Evolutionary conservation across 2,329 filamentous ascomycete species (phyloP).

Genomic region (Colletotrichum sp.): DNA sequence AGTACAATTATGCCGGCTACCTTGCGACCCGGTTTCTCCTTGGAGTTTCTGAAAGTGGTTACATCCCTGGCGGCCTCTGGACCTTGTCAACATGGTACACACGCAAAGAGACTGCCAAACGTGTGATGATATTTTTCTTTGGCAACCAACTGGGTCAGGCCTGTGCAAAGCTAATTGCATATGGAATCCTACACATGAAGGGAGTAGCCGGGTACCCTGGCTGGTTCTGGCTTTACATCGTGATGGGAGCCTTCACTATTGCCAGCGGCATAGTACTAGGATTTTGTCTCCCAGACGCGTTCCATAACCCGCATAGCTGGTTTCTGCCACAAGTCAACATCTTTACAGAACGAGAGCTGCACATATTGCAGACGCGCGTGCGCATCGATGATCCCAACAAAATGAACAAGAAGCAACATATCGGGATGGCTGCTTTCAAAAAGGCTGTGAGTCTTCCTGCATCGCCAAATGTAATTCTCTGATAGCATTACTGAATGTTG

Average conservation of each 20-base stretch:
- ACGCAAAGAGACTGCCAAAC: conserved; percentile 53
- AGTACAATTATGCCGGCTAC: conserved; percentile 49
- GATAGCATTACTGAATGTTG: background rate
- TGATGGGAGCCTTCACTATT: conserved; percentile 60
- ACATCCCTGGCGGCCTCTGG: conserved; percentile 57
- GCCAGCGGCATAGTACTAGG: conserved; percentile 44
- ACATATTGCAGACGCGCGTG: conserved; percentile 47
- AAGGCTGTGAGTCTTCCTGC: conserved; percentile 35
- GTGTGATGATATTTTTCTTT: conserved; percentile 60
- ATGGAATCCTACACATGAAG: conserved; percentile 53
- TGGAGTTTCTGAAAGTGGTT: conserved; percentile 58
- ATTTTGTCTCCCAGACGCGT: conserved; percentile 48
- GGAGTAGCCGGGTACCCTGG: conserved; percentile 51
- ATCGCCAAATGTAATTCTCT: background rate
- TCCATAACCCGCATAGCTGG: conserved; percentile 45
- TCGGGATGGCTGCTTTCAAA: conserved; percentile 48
- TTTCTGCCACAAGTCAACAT: conserved; percentile 38
- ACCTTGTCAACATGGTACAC: conserved; percentile 63
- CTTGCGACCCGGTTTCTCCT: conserved; percentile 56
- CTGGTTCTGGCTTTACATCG: conserved; percentile 62
- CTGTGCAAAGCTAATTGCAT: conserved; percentile 44
- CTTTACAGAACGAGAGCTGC: conserved; percentile 44
- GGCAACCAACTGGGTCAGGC: conserved; percentile 58
- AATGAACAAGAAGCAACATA: conserved; percentile 52
- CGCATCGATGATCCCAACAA: conserved; percentile 49